Percentiles rank a stretch among this genome's conserved stretches.
Evolutionary conservation across 768 basidiomycete genomes (phyloP).

Genomic region (Russula vinacea): DNA sequence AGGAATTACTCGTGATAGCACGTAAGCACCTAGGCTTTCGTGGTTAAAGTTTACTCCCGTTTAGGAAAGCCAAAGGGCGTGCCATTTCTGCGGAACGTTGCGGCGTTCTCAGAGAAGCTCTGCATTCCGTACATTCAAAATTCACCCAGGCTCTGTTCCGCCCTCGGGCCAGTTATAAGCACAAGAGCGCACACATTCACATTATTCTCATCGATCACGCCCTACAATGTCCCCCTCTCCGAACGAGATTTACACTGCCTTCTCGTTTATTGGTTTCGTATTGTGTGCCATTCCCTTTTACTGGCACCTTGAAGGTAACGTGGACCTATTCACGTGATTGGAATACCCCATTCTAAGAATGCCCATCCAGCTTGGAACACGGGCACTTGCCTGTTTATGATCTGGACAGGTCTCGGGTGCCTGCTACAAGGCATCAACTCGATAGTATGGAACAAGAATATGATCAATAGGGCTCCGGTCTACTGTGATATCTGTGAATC

Average conservation of each 20-base stretch:
- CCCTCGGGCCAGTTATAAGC: too few species aligned
- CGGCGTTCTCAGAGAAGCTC: too few species aligned
- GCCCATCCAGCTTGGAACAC: constrained; percentile 57
- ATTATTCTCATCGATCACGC: too few species aligned
- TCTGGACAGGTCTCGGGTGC: constrained; percentile 49
- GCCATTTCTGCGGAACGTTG: too few species aligned
- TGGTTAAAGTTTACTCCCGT: too few species aligned
- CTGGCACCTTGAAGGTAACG: constrained; percentile 51
- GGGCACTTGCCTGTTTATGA: constrained; percentile 70
- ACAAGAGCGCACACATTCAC: too few species aligned
- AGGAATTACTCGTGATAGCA: too few species aligned
- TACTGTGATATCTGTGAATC: constrained; percentile 60
- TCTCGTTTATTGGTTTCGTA: constrained; percentile 47
- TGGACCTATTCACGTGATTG: neutral
- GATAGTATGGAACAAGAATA: constrained; percentile 63
- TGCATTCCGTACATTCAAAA: too few species aligned
- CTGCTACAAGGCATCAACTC: constrained; percentile 53
- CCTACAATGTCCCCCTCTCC: too few species aligned
- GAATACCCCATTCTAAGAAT: neutral
- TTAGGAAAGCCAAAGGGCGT: too few species aligned
- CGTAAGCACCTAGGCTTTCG: too few species aligned
- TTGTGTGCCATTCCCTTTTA: constrained; percentile 50
- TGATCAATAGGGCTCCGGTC: constrained; percentile 44
- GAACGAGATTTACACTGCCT: constrained; percentile 33
- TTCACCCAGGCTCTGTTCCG: too few species aligned